These are phyloP conservation scores for Silene coronaria DNA, from an alignment of 179 eudicot species.

Conservation along the genomic window DNA sequence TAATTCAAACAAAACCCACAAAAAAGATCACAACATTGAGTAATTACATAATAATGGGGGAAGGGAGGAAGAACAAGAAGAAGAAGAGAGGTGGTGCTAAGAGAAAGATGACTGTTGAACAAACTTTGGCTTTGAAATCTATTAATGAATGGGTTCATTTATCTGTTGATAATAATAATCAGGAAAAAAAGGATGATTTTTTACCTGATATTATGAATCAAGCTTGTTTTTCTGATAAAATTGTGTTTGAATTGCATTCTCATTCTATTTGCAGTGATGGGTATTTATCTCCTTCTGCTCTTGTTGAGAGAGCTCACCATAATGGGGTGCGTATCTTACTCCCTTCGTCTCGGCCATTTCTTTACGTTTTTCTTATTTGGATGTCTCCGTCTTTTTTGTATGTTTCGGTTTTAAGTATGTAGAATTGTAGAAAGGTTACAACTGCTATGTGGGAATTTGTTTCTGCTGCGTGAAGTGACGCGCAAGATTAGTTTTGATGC, in stretches of 20 bases:
- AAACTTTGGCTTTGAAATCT: slow-evolving; percentile 52
- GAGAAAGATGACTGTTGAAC: slow-evolving; percentile 66
- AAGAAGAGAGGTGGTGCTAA: slow-evolving; percentile 70
- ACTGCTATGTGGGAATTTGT: too few relatives aligned
- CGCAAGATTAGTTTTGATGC: too few relatives aligned
- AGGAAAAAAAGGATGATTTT: slow-evolving; percentile 42
- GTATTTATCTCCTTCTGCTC: slow-evolving; percentile 77
- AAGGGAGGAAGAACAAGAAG: slow-evolving; percentile 48
- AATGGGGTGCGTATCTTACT: slow-evolving; percentile 54
- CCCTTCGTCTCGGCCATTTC: not conserved
- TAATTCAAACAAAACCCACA: not conserved
- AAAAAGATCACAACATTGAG: not conserved
- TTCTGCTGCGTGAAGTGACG: too few relatives aligned
- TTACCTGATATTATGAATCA: slow-evolving; percentile 32
- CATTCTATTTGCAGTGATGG: slow-evolving; percentile 97
- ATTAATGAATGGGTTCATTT: slow-evolving; percentile 75
- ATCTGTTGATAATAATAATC: slow-evolving; percentile 20
- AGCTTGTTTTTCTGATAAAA: slow-evolving; percentile 46
- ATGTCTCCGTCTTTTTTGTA: not conserved
- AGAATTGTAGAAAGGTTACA: slow-evolving; percentile 2
- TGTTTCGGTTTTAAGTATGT: not conserved
- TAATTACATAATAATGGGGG: slow-evolving; percentile 11
- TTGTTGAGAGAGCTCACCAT: slow-evolving; percentile 85
- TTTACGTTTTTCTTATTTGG: not conserved
- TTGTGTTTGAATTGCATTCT: slow-evolving; percentile 76